phyloP scores from a whole-genome alignment of 2,329 filamentous ascomycete genomes.

The Trichoderma endophyticum region DNA sequence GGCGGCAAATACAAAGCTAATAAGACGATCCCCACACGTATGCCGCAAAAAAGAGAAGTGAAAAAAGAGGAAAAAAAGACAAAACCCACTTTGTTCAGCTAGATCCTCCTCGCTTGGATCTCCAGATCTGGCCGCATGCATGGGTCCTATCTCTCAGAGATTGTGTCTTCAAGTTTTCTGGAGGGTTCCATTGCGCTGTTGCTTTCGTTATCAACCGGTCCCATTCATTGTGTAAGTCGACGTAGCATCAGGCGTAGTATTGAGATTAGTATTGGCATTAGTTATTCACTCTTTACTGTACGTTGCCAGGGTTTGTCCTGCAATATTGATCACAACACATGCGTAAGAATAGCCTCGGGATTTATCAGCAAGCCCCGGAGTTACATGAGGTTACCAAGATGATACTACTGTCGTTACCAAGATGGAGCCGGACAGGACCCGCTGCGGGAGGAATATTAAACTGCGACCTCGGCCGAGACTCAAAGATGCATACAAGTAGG shows the following conservation, averaged over 20 bases:
- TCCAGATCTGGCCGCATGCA: slow-evolving; percentile 12
- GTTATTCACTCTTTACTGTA: not conserved
- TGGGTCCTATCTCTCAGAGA: not conserved
- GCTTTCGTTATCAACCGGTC: not conserved
- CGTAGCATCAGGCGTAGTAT: not conserved
- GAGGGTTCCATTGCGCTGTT: not conserved
- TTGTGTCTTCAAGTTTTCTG: not conserved
- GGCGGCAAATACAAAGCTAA: too few species aligned
- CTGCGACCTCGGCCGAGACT: slow-evolving; percentile 3
- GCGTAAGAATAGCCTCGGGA: not conserved
- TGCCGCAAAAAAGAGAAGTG: not conserved
- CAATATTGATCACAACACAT: not conserved
- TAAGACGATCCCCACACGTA: not conserved
- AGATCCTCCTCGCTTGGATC: slow-evolving; percentile 2
- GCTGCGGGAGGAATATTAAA: not conserved
- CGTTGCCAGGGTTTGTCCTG: not conserved
- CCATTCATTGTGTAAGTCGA: not conserved
- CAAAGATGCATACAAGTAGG: not conserved
- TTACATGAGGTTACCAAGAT: not conserved
- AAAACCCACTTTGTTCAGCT: not conserved
- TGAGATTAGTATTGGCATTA: not conserved
- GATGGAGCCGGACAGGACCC: not conserved
- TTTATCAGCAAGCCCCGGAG: slow-evolving; percentile 12
- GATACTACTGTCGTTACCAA: not conserved
- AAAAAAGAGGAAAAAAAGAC: not conserved